These are phyloP conservation scores for Penicillium verhagenii DNA, from an alignment of 495 filamentous ascomycete species.

Conservation along the genomic window DNA sequence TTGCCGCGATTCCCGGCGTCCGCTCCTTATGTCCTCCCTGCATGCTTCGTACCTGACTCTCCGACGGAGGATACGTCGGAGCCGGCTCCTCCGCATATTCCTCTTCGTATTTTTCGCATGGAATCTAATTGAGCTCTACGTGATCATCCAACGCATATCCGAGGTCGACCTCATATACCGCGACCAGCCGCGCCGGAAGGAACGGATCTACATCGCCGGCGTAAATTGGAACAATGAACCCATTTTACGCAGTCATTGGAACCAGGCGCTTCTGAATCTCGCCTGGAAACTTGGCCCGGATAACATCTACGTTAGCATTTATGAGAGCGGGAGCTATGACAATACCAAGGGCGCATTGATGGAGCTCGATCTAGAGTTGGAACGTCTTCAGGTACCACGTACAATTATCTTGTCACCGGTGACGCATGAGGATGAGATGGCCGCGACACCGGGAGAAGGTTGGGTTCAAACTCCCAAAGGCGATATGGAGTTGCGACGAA, in stretches of 20 bases:
- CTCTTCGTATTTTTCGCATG: conserved; percentile 23
- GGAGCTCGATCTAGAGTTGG: conserved; percentile 58
- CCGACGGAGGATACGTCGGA: conserved; percentile 14
- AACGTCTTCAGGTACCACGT: conserved; percentile 48
- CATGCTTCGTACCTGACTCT: conserved; percentile 11
- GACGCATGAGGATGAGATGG: conserved; percentile 56
- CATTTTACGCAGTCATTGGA: conserved; percentile 64
- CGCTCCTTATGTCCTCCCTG: conserved; percentile 19
- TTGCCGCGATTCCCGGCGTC: conserved; percentile 13
- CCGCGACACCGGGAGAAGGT: conserved; percentile 40
- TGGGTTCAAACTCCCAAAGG: conserved; percentile 57
- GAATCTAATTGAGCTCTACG: conserved; percentile 25
- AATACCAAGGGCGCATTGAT: conserved; percentile 62
- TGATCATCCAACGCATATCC: conserved; percentile 18
- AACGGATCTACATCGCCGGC: conserved; percentile 64
- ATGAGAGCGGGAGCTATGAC: conserved; percentile 73
- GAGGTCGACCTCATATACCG: conserved; percentile 16
- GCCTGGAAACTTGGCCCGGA: conserved; percentile 54
- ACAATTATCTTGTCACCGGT: conserved; percentile 53
- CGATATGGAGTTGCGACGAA: conserved; percentile 58
- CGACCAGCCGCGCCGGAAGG: conserved; percentile 19
- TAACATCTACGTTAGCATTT: conserved; percentile 70
- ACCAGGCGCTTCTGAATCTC: conserved; percentile 55
- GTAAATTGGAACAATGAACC: conserved; percentile 69
- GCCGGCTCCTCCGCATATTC: conserved; percentile 21